These are phyloP conservation scores for Conringia planisiliqua DNA, from an alignment of 345 rosid species.

Conservation along the genomic window DNA sequence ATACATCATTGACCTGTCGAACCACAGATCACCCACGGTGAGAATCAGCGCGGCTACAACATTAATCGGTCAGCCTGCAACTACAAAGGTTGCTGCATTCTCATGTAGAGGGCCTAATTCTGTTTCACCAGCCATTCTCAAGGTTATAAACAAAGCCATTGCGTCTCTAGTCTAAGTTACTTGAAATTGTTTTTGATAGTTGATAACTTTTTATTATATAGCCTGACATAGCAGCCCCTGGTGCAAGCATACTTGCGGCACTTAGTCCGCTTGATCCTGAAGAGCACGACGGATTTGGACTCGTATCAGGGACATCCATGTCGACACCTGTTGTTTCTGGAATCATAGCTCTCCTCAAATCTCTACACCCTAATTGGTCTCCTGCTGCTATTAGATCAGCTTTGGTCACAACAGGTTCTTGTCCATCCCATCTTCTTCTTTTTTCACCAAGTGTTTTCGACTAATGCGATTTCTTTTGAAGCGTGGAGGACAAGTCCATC, in stretches of 20 bases:
- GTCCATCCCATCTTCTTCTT: neutral
- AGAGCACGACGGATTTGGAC: neutral
- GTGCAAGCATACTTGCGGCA: constrained; percentile 37
- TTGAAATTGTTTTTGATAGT: neutral
- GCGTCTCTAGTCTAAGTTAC: neutral
- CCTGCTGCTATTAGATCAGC: constrained; percentile 48
- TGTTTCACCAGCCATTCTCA: constrained; percentile 51
- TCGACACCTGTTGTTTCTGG: constrained; percentile 42
- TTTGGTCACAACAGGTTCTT: constrained; percentile 45
- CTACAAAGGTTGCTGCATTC: constrained; percentile 35
- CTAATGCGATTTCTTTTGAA: neutral
- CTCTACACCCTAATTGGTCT: constrained; percentile 39
- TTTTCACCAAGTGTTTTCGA: neutral
- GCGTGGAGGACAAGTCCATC: constrained; percentile 36
- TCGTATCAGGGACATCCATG: constrained; percentile 41
- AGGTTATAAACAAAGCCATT: constrained; percentile 32
- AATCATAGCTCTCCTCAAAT: constrained; percentile 39
- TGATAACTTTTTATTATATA: neutral
- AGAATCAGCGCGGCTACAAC: constrained; percentile 37
- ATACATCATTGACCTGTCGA: constrained; percentile 32
- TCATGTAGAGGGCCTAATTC: constrained; percentile 57
- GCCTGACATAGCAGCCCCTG: constrained; percentile 49
- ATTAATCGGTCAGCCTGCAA: constrained; percentile 29
- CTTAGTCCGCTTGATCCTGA: neutral
- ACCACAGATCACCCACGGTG: constrained; percentile 15